Conservation (phyloP, 2,329 filamentous ascomycete species). For the Colletotrichum simmondsii region DNA sequence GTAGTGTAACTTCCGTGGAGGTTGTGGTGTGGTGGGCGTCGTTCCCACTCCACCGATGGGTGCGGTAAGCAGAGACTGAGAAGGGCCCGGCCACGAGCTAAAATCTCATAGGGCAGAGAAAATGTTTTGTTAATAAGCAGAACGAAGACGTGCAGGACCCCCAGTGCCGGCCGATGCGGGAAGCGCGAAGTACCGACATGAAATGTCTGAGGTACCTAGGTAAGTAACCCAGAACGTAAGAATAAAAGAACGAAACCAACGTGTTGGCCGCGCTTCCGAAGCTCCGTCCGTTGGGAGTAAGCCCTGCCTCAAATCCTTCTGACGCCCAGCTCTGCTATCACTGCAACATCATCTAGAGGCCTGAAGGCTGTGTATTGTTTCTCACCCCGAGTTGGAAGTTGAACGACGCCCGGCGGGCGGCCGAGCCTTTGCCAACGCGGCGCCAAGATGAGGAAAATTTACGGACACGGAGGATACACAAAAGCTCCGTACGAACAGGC, state of each 20-base stretch:
- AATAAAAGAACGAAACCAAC: not conserved
- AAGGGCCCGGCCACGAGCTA: not conserved
- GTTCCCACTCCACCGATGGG: not conserved
- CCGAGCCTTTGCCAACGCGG: not conserved
- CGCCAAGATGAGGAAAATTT: not conserved
- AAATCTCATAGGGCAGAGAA: not conserved
- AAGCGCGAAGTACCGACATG: conserved; percentile 17
- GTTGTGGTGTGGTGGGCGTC: not conserved
- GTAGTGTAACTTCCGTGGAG: not conserved
- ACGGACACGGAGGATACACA: not conserved
- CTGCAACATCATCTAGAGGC: not conserved
- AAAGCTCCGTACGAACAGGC: not conserved
- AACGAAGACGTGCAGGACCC: not conserved
- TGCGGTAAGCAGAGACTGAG: not conserved
- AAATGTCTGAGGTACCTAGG: no score
- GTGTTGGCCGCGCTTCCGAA: conserved; percentile 6
- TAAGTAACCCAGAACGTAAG: not conserved
- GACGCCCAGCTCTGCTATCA: not conserved
- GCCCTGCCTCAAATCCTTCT: not conserved
- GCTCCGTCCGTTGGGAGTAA: not conserved
- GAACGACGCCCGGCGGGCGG: not conserved
- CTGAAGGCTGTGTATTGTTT: no score
- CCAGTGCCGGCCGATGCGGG: conserved; percentile 11
- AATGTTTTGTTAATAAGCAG: not conserved
- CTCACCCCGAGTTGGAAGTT: not conserved